Evolutionary conservation across 2,329 filamentous ascomycete species (phyloP).

Genomic region (Raffaelea ambrosiae): DNA sequence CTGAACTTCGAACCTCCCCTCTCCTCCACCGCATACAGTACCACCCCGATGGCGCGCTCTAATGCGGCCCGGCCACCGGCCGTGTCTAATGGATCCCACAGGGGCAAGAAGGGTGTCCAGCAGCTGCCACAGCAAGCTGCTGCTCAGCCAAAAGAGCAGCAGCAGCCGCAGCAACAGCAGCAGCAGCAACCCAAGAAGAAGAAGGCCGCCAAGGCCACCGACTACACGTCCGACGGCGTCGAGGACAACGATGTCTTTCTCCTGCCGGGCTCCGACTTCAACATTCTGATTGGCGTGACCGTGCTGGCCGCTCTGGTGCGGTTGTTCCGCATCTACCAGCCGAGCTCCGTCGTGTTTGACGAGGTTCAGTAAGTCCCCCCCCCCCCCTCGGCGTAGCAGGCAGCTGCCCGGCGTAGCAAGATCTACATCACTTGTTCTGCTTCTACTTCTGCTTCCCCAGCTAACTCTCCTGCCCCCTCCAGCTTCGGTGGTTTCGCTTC

Average conservation of each 20-base stretch:
- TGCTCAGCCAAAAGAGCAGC: too few species aligned
- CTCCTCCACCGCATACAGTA: not conserved
- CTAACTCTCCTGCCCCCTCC: conserved; percentile 4
- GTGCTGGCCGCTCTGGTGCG: conserved; percentile 70
- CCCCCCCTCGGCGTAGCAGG: too few species aligned
- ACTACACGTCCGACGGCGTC: conserved; percentile 72
- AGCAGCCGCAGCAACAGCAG: not conserved
- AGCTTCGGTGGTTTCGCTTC: conserved; percentile 97
- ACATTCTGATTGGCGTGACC: conserved; percentile 64
- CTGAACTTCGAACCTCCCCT: too few species aligned
- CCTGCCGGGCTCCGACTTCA: conserved; percentile 76
- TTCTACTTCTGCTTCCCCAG: too few species aligned
- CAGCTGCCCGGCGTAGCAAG: too few species aligned
- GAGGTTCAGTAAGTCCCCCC: conserved; percentile 93
- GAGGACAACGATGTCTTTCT: conserved; percentile 87
- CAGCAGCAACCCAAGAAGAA: conserved; percentile 8
- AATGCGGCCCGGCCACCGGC: conserved; percentile 6
- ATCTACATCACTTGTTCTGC: too few species aligned
- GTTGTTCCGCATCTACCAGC: conserved; percentile 92
- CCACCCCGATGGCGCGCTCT: conserved; percentile 10
- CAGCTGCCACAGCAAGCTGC: too few species aligned
- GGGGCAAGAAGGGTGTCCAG: conserved; percentile 21
- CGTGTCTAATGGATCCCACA: conserved; percentile 8
- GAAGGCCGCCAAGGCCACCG: conserved; percentile 22
- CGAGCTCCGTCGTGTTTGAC: conserved; percentile 94